Evolutionary conservation across 768 basidiomycete genomes (phyloP).

Genomic region (Suillus subluteus): DNA sequence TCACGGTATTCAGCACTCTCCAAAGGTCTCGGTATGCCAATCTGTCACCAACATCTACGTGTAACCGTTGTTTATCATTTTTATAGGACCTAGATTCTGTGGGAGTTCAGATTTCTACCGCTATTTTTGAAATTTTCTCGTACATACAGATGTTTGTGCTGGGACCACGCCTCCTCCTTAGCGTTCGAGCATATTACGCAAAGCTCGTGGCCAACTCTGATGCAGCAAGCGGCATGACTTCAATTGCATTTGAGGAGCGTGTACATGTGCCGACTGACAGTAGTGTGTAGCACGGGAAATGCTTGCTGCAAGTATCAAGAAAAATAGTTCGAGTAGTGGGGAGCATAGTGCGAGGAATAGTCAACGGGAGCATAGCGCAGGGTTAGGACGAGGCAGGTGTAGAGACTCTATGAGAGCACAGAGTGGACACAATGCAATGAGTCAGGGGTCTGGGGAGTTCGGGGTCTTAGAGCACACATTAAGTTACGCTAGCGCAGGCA

Average conservation of each 20-base stretch:
- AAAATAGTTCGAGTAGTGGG: background rate
- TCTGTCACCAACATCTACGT: background rate
- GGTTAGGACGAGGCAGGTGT: no score
- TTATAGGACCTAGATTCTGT: background rate
- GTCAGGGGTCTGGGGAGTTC: no score
- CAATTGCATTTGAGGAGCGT: background rate
- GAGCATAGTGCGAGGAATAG: no score
- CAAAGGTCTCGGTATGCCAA: background rate
- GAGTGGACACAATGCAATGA: no score
- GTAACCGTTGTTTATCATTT: background rate
- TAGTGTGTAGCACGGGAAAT: background rate
- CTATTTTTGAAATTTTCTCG: background rate
- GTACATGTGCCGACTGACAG: background rate
- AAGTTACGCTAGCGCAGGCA: no score
- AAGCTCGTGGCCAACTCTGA: background rate
- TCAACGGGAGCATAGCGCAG: no score
- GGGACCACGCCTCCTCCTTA: constrained; percentile 6
- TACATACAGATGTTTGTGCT: background rate
- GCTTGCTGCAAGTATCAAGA: background rate
- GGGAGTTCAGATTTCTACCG: background rate
- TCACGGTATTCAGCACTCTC: background rate
- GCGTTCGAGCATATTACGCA: background rate
- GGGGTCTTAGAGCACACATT: no score
- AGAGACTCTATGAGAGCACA: no score
- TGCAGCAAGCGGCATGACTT: background rate